Base-by-base conservation (phyloP, 2,329 filamentous ascomycete species). In the Aureobasidium mangrovei region DNA sequence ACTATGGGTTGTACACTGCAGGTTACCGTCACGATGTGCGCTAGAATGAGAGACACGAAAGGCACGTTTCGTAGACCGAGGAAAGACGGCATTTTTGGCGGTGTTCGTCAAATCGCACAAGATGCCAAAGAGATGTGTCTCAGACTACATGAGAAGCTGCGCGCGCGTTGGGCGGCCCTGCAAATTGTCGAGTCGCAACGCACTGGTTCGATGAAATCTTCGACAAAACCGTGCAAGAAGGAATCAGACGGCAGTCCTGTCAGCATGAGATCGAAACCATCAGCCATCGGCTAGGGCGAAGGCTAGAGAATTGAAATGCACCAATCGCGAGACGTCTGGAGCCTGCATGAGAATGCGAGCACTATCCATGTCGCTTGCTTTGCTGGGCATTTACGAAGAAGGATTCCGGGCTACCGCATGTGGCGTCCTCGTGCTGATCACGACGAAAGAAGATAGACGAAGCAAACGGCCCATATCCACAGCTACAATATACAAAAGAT, bases 1-100 rank as follows among this genome's bases (percentile, higher is more conserved):
- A 58, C 59, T 12, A 69, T 58, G 3, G 67, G 57, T 42, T 41
- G 47, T 31, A 28, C 38, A 33, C 10, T 42, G 9, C 38, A n/a
- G 38, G 42, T 38, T 33, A 9, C 28, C 29, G 38, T 31, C 8
- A 51, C 10, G 33, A 27, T 27, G 18, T 28, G 32, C 6, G 47
- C 47, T 29, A 41, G 38, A 32, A 42, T 18, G 27, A 35, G 31
- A 2, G 18, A 7, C 38, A 33, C 47, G 10, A n/a, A 10, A n/a
- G 12, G 47, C 18, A 18, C 18, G 7, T 4, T 12, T 4, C 8
- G 9, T 31, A 9, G 6, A 28, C 18, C 10, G 4, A 40, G 26
- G 8, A n/a, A 24, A 12, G 38, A 10, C 8, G 12, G 24, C 8
- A 27, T 4, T 3, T 41, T 7, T 7, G 32, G 10, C 10, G 32